Evolutionary conservation across 2,329 filamentous ascomycete species (phyloP), one percentile per base, ranked within the genome.

Genomic region (Simplicillium sp.): DNA sequence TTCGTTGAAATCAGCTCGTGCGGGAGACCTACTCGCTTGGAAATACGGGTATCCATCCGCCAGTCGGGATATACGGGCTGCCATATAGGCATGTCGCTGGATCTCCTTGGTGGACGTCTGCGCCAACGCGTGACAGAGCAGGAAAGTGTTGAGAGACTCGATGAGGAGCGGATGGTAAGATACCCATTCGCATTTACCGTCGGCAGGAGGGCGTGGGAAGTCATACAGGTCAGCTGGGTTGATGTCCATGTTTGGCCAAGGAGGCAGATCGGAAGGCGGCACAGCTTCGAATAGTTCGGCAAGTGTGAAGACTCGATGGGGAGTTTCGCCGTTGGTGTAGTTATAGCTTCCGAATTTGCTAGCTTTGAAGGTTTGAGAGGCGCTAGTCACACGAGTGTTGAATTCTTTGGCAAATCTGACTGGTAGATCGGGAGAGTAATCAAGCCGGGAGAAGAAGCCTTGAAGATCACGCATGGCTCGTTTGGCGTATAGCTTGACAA

Each of bases 31-130:
- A 17, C 81, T 79, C 1, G 80, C 71, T 47, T 88, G 79, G 54
- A 94, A 90, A 37, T 90, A 75, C 0, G 87, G 87, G 50, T 87
- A 89, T 4, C 85, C 86, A 51, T 92, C 84, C 37, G 77, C 80
- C 17, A 92, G 71, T 15, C 85, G 75, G 4, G 77, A 73, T 2
- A 92, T 70, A 5, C 86, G 79, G 13, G 86, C 84, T 4, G 83
- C 86, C 73, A 89, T 92, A 64, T 87, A 73, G 0, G 85, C 84
- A 55, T 92, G 85, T 29, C 86, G 83, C 38, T 80, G 75, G 29
- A 89, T 73, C 57, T 92, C 86, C 50, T 84, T 87, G 11, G 76
- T 60, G 0, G 85, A 84, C 0, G 87, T 94, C 59, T 90, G 86
- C 7, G 86, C 64, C 9, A 94, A 75, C n/a, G 76, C 75, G 59